Evolutionary conservation across 176 grass and related monocot genomes (phyloP).

Genomic region (Raddia distichophylla): DNA sequence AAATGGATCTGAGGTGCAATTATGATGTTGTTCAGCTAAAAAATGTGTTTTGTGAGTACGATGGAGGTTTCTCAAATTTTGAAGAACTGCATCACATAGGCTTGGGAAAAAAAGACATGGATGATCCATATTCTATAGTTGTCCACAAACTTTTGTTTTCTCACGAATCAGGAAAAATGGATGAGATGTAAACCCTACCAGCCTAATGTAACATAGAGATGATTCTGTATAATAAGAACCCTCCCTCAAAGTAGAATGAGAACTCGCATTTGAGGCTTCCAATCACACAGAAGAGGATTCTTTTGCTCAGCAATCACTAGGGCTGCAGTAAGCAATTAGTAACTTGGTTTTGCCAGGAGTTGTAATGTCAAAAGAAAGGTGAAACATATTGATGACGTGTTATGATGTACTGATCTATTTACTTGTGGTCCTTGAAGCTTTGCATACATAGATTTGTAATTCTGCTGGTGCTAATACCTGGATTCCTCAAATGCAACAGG

Average conservation of each 20-base stretch:
- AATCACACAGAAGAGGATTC: constrained; percentile 4
- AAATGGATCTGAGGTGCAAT: constrained; percentile 23
- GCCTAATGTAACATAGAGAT: not conserved
- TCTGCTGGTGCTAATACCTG: constrained; percentile 31
- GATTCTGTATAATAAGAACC: constrained; percentile 1
- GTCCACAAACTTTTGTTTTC: not conserved
- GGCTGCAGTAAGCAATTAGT: not conserved
- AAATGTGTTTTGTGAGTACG: not conserved
- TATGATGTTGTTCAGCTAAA: constrained; percentile 5
- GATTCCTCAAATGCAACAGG: constrained; percentile 52
- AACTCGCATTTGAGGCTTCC: not conserved
- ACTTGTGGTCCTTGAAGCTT: not conserved
- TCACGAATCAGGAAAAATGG: constrained; percentile 7
- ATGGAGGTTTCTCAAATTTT: constrained; percentile 17
- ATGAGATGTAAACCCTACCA: constrained; percentile 19
- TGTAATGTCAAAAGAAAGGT: not conserved
- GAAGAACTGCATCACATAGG: not conserved
- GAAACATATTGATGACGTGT: not conserved
- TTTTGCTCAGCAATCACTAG: not conserved
- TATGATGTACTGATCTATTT: not conserved
- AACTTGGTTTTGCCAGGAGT: not conserved
- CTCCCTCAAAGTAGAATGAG: not conserved
- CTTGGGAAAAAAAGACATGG: not conserved
- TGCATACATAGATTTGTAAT: not conserved
- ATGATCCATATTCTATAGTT: not conserved